Percentiles rank a stretch among this genome's conserved stretches.
These are phyloP conservation scores for Penicillium brasilianum DNA, from an alignment of 2,329 filamentous ascomycete species.

Conservation along the genomic window DNA sequence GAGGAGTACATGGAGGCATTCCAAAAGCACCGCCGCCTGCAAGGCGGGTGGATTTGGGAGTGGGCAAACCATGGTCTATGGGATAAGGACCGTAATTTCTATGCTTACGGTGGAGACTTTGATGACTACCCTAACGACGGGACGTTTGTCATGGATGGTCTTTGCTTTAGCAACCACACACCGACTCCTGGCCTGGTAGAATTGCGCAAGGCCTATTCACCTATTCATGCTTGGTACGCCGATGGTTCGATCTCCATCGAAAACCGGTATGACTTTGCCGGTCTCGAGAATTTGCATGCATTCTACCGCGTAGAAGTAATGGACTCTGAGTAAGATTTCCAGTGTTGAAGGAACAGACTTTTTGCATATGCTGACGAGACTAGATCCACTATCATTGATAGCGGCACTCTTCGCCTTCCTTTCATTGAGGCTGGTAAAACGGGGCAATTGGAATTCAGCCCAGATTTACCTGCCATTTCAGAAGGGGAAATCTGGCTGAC, in stretches of 20 bases:
- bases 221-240: neutral
- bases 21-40: slow-evolving; percentile 63
- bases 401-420: neutral
- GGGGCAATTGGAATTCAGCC: neutral
- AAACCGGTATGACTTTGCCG: neutral
- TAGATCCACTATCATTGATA: neutral
- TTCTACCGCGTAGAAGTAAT: neutral
- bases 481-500: neutral
- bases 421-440: neutral
- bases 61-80: slow-evolving; percentile 68
- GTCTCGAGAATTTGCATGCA: neutral
- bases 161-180: neutral
- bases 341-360: neutral
- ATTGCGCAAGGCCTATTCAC: neutral
- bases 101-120: slow-evolving; percentile 4
- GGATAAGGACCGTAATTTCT: slow-evolving; percentile 32
- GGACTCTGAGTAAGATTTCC: neutral
- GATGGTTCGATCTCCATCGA: neutral
- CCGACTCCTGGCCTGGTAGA: neutral
- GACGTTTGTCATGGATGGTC: neutral
- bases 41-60: slow-evolving; percentile 71
- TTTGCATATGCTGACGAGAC: neutral
- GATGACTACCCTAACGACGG: neutral
- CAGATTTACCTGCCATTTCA: neutral
- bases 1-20: slow-evolving; percentile 71